These are phyloP conservation scores for Luvunga scandens DNA, from an alignment of 345 rosid species.

Conservation along the genomic window DNA sequence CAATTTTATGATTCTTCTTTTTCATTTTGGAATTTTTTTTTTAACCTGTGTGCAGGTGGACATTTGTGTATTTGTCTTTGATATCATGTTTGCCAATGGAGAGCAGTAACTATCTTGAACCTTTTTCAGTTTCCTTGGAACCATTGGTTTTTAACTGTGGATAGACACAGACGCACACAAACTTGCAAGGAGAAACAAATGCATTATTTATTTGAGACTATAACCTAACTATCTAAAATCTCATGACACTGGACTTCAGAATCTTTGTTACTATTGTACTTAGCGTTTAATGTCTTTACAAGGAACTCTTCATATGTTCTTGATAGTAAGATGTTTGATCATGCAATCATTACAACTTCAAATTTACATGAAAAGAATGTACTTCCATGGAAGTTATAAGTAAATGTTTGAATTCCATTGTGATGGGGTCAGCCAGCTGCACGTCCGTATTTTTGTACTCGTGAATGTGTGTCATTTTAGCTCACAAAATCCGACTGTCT, in stretches of 20 bases:
- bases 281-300: too few relatives aligned
- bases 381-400: not conserved
- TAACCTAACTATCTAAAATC: not conserved
- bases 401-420: not conserved
- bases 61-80: conserved; percentile 77
- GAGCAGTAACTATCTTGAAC: conserved; percentile 55
- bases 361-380: not conserved
- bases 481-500: too few relatives aligned
- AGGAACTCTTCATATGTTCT: not conserved
- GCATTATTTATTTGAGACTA: not conserved
- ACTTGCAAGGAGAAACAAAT: not conserved
- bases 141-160: not conserved
- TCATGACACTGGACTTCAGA: not conserved
- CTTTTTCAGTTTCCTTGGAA: conserved; percentile 12
- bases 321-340: not conserved
- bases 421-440: not conserved
- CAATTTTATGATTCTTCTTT: not conserved
- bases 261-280: not conserved
- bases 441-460: not conserved
- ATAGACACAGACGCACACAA: not conserved
- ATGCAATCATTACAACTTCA: not conserved
- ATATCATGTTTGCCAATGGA: conserved; percentile 86
- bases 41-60: conserved; percentile 62
- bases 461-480: not conserved
- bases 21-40: conserved; percentile 6